phyloP scores from a whole-genome alignment of 345 rosid species.

The Populus simonii region DNA sequence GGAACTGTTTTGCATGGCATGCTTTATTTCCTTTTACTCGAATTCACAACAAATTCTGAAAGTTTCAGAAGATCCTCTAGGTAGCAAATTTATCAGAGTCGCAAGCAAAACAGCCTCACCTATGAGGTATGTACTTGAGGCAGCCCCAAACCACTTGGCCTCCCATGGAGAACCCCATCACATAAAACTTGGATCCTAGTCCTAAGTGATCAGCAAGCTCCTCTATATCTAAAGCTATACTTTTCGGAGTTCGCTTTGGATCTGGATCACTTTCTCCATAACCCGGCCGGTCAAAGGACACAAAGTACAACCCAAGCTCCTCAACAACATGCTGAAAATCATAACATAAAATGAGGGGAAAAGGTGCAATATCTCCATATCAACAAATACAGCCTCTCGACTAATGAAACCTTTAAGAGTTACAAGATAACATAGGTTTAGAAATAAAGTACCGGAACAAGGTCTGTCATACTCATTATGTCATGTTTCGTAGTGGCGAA shows the following conservation, averaged over 20 bases:
- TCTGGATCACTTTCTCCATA: constrained; percentile 33
- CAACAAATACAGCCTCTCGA: not conserved
- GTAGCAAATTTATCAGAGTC: not conserved
- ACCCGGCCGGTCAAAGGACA: constrained; percentile 29
- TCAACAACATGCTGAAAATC: constrained; percentile 14
- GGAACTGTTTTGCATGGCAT: not conserved
- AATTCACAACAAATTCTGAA: not conserved
- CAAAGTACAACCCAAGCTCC: constrained; percentile 15
- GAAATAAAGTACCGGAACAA: not conserved
- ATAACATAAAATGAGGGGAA: not conserved
- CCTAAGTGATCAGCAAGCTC: constrained; percentile 32
- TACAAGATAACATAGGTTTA: not conserved
- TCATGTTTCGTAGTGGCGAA: not conserved
- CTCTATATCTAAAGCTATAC: constrained; percentile 26
- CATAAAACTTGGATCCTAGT: constrained; percentile 22
- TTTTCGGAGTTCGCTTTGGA: constrained; percentile 17
- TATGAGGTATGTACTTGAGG: constrained; percentile 33
- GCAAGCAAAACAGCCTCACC: not conserved
- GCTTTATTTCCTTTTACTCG: not conserved
- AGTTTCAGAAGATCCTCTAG: not conserved
- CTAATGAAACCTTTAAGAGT: not conserved
- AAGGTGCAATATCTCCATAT: not conserved
- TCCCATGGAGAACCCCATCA: constrained; percentile 28
- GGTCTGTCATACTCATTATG: not conserved
- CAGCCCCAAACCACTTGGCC: constrained; percentile 28